These are phyloP conservation scores for Volutella citrinella DNA, from an alignment of 2,329 filamentous ascomycete genomes.

Conservation along the genomic window DNA sequence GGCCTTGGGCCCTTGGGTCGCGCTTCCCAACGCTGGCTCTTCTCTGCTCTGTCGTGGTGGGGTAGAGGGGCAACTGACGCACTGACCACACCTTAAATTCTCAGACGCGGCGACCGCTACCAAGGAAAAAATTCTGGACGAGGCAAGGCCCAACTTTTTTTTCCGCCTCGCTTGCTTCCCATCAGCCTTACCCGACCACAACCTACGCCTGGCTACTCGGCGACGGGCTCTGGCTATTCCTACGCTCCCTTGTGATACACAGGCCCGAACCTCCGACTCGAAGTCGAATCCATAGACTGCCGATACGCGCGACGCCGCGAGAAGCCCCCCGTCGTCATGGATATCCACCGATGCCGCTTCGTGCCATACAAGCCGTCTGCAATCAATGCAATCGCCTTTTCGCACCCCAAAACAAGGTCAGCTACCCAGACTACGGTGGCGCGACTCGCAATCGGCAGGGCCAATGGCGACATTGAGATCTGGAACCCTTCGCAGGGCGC, in stretches of 20 bases:
- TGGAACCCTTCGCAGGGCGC: conserved; percentile 83
- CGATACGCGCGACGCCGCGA: conserved; percentile 6
- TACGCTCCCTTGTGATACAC: neutral
- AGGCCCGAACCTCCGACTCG: neutral
- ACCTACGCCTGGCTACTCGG: conserved; percentile 25
- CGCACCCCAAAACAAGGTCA: conserved; percentile 60
- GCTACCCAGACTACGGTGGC: conserved; percentile 51
- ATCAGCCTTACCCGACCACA: conserved; percentile 14
- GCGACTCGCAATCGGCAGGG: conserved; percentile 84
- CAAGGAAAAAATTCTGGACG: conserved; percentile 30
- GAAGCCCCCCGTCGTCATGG: conserved; percentile 55
- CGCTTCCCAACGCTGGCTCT: too few species aligned
- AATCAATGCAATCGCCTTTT: conserved; percentile 94
- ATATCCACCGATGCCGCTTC: conserved; percentile 96
- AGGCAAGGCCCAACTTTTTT: conserved; percentile 28
- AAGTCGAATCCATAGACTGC: conserved; percentile 5
- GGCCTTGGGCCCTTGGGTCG: too few species aligned
- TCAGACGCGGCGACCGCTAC: conserved; percentile 5
- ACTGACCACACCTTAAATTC: conserved; percentile 34
- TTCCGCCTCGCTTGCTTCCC: conserved; percentile 14
- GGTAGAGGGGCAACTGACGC: conserved; percentile 31
- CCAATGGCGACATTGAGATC: conserved; percentile 95
- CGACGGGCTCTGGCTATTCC: conserved; percentile 14
- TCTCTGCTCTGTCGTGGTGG: conserved; percentile 21
- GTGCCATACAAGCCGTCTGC: conserved; percentile 87